Conservation (phyloP, 371 early-diverging fungal species). For the Mortierella sp. region DNA sequence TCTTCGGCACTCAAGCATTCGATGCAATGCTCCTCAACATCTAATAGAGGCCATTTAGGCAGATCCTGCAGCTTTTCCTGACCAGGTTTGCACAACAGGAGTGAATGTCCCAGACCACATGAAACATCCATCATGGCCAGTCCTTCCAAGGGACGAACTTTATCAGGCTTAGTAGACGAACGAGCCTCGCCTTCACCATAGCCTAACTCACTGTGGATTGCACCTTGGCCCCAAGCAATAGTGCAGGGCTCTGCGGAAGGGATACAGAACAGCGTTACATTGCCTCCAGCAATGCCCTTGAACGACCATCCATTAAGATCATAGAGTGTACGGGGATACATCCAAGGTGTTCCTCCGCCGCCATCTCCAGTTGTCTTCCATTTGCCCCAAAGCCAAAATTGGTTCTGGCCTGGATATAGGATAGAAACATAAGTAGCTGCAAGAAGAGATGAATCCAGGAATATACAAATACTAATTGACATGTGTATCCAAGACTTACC, state of each 20-base stretch:
- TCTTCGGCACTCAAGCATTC: conserved; percentile 63
- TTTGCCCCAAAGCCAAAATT: conserved; percentile 63
- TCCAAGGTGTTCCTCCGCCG: conserved; percentile 63
- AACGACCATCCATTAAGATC: conserved; percentile 62
- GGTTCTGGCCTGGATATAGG: conserved; percentile 33
- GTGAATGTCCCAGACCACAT: conserved; percentile 58
- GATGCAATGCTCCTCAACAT: conserved; percentile 61
- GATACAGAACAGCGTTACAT: conserved; percentile 56
- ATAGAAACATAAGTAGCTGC: not conserved
- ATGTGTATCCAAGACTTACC: conserved; percentile 20
- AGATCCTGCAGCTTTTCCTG: conserved; percentile 59
- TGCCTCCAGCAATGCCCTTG: conserved; percentile 56
- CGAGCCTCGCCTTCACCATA: conserved; percentile 58
- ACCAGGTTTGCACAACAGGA: conserved; percentile 58
- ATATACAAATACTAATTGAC: not conserved
- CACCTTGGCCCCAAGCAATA: conserved; percentile 62
- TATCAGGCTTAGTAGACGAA: conserved; percentile 59
- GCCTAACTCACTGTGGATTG: conserved; percentile 58
- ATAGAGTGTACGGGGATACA: conserved; percentile 59
- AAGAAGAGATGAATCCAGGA: not conserved
- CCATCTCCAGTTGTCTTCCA: conserved; percentile 66
- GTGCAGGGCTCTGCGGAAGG: conserved; percentile 51
- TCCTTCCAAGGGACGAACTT: conserved; percentile 60
- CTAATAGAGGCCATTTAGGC: conserved; percentile 59
- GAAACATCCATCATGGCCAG: conserved; percentile 52